These are phyloP conservation scores for Populus trichocarpa DNA, from an alignment of 441 rosid species.

Conservation along the genomic window DNA sequence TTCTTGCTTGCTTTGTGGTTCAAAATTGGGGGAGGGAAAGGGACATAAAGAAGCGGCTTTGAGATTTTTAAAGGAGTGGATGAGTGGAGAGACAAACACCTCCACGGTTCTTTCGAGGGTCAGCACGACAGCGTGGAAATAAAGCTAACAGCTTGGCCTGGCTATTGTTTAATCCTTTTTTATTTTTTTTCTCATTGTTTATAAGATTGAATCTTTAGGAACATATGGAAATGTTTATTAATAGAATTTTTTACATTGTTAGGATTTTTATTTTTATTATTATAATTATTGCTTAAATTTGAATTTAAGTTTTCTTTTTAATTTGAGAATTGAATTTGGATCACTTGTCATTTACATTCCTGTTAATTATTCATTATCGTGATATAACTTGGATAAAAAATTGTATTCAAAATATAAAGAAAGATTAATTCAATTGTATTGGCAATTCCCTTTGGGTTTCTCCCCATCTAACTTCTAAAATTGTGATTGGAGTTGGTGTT, in stretches of 20 bases:
- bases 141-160: constrained; percentile 11
- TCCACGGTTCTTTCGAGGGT: neutral
- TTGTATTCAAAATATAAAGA: too few species aligned
- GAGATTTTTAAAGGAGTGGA: neutral
- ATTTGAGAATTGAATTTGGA: too few species aligned
- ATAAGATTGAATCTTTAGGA: neutral
- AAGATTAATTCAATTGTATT: too few species aligned
- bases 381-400: too few species aligned
- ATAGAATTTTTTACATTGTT: neutral
- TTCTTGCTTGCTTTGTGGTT: constrained; percentile 15
- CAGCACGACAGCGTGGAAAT: constrained; percentile 34
- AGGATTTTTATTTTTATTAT: neutral
- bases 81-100: neutral
- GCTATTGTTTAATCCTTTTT: neutral
- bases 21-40: constrained; percentile 33
- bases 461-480: too few species aligned
- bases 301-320: too few species aligned
- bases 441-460: too few species aligned
- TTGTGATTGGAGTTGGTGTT: too few species aligned
- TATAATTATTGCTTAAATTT: neutral
- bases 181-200: neutral
- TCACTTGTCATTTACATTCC: too few species aligned
- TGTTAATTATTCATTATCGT: too few species aligned
- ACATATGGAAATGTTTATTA: neutral
- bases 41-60: constrained; percentile 19